Conservation (phyloP, 768 basidiomycete genomes). For the Auriculariales sp. region DNA sequence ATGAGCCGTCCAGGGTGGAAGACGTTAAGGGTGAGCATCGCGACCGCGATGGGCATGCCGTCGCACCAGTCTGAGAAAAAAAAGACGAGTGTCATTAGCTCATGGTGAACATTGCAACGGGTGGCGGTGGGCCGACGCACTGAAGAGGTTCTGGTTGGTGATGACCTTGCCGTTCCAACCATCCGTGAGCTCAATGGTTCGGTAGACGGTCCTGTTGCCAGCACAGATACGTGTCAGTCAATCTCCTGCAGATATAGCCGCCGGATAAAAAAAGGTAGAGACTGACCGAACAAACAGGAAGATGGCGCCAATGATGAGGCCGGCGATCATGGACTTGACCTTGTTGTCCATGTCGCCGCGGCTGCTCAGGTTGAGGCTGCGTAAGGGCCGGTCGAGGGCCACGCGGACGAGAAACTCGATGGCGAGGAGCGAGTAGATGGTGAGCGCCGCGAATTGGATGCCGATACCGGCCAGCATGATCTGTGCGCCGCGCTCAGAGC, state of each 20-base stretch:
- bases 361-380: not conserved
- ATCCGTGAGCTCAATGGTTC: constrained; percentile 34
- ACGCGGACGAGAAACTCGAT: constrained; percentile 35
- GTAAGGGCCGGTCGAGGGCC: constrained; percentile 20
- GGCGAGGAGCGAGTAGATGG: constrained; percentile 25
- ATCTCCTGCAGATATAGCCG: constrained; percentile 7
- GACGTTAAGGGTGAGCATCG: constrained; percentile 6
- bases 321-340: constrained; percentile 16
- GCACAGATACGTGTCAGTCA: not conserved
- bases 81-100: not conserved
- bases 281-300: constrained; percentile 34
- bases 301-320: constrained; percentile 21
- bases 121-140: constrained; percentile 11
- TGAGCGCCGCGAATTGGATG: constrained; percentile 13
- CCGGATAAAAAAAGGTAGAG: constrained; percentile 1
- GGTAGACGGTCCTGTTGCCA: constrained; percentile 35
- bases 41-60: constrained; percentile 6
- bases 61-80: constrained; percentile 4
- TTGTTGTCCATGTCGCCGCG: not conserved
- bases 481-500: constrained; percentile 5
- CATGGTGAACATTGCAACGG: not conserved
- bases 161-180: constrained; percentile 40
- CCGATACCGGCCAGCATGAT: constrained; percentile 12
- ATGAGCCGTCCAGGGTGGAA: constrained; percentile 4
- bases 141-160: constrained; percentile 31